These are phyloP conservation scores for Verruconis gallopava DNA, from an alignment of 2,329 filamentous ascomycete genomes.

Conservation along the genomic window DNA sequence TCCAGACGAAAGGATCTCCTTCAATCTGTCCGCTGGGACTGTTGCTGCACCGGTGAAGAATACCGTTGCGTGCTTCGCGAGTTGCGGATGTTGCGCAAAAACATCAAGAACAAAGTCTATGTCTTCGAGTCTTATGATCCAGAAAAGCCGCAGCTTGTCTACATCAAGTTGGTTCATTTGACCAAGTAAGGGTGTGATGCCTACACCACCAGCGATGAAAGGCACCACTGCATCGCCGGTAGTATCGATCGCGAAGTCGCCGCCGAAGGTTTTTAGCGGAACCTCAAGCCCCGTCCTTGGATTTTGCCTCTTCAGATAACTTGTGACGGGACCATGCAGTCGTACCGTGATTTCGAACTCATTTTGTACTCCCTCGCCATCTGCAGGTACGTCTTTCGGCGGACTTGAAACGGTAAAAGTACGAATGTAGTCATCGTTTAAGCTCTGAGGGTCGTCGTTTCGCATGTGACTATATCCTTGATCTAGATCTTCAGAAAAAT, in stretches of 20 bases:
- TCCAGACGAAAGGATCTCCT: constrained; percentile 25
- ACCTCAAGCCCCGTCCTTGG: constrained; percentile 44
- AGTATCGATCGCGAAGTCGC: constrained; percentile 40
- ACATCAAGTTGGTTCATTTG: constrained; percentile 44
- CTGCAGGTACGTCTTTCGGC: constrained; percentile 20
- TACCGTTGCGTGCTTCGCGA: constrained; percentile 42
- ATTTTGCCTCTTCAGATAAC: constrained; percentile 48
- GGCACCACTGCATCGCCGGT: constrained; percentile 29
- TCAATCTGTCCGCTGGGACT: constrained; percentile 23
- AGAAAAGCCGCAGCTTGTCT: constrained; percentile 45
- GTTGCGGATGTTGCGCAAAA: constrained; percentile 37
- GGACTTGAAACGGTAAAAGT: constrained; percentile 69
- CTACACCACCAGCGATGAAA: constrained; percentile 69
- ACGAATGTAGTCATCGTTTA: constrained; percentile 75
- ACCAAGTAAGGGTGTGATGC: constrained; percentile 69
- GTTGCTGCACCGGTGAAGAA: constrained; percentile 47
- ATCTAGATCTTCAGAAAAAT: constrained; percentile 57
- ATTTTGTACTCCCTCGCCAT: constrained; percentile 17
- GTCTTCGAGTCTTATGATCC: constrained; percentile 53
- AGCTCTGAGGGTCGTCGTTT: constrained; percentile 60
- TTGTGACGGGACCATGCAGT: constrained; percentile 56
- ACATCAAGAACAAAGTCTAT: constrained; percentile 47
- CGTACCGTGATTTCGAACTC: constrained; percentile 62
- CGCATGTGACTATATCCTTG: constrained; percentile 72
- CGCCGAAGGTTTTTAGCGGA: constrained; percentile 60